Base-by-base conservation (phyloP, 2,329 filamentous ascomycete genomes). In the Nigrospora osmanthi region DNA sequence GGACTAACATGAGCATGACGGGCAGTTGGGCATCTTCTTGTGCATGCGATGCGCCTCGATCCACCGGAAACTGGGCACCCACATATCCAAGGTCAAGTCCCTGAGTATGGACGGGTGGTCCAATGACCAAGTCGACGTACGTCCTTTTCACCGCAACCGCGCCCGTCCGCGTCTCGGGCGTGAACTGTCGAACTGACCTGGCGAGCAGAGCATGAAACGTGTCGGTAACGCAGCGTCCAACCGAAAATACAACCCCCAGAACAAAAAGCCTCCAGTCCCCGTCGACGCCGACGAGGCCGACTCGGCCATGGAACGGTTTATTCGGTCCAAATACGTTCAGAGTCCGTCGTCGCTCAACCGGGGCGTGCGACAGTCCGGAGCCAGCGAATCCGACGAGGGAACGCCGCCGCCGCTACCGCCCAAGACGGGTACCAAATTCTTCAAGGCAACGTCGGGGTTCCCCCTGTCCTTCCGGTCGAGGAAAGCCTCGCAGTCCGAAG, bases 21-120 rank as follows among this genome's bases (percentile, higher is more conserved):
- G 52, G 38, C 60, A 96, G 87, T 72, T 98, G 68, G 93, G 93
- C 48, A 81, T 97, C 52, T 98, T 98, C 64, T 75, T 98, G 42
- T 98, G 93, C 70, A 94, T 98, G 87, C 88, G 93, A 63, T 98
- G 93, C 73, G 93, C 90, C 44, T 80, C 89, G 44, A 79, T 97
- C 59, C 93, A 98, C 71, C 87, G 93, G 60, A 97, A 97, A 69
- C 75, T 98, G 59, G 93, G 93, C 49, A 97, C 93, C 35, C 93
- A 98, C 66, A 89, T 98, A 51, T 96, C 90, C 54, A 98, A 98
- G 66, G 89, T 98, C 72, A 98, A 98, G 68, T 97, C 90, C 34
- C 68, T 98, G 69, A 97, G 87, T 65, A 97, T 98, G 90, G 93
- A 98, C 68, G 93, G 85, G 54, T 98, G 93, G 93, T 83, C 87